Conservation (phyloP, 2,329 filamentous ascomycete genomes). For the Fusarium humuli region DNA sequence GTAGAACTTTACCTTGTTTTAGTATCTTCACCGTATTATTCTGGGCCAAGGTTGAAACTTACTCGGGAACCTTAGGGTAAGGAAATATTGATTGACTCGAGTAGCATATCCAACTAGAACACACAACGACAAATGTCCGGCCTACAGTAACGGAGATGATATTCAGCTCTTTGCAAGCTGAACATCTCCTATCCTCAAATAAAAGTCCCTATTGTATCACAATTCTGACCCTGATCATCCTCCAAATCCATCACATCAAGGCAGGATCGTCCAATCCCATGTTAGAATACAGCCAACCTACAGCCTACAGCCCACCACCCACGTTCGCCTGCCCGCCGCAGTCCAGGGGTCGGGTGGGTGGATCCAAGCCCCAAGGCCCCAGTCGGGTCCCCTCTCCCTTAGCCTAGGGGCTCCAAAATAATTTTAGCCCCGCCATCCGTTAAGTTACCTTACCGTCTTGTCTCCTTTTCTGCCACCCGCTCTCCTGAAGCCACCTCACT, state of each 20-base stretch:
- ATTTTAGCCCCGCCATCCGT: slow-evolving; percentile 58
- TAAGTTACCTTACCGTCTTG: slow-evolving; percentile 31
- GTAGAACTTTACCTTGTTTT: not conserved
- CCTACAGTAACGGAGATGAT: not conserved
- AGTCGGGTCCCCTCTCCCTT: slow-evolving; percentile 9
- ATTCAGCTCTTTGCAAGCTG: not conserved
- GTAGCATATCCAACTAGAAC: not conserved
- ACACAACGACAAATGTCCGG: not conserved
- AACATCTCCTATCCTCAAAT: not conserved
- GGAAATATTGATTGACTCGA: slow-evolving; percentile 3
- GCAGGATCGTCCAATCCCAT: slow-evolving; percentile 17
- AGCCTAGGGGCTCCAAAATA: slow-evolving; percentile 51
- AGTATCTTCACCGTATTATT: not conserved
- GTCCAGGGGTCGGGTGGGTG: slow-evolving; percentile 29
- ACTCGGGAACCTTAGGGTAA: not conserved
- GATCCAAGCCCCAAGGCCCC: not conserved
- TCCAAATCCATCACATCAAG: slow-evolving; percentile 20
- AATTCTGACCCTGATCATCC: slow-evolving; percentile 13
- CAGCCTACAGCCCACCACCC: slow-evolving; percentile 1
- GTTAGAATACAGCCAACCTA: slow-evolving; percentile 6
- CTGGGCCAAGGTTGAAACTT: not conserved
- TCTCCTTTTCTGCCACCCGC: slow-evolving; percentile 49
- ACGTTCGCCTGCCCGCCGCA: slow-evolving; percentile 2
- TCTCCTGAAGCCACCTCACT: slow-evolving; percentile 43
- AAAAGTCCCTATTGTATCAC: slow-evolving; percentile 9